Evolutionary conservation across 1,284 basidiomycete species (phyloP).

Genomic region (Anthracocystis panici-leucophaei): DNA sequence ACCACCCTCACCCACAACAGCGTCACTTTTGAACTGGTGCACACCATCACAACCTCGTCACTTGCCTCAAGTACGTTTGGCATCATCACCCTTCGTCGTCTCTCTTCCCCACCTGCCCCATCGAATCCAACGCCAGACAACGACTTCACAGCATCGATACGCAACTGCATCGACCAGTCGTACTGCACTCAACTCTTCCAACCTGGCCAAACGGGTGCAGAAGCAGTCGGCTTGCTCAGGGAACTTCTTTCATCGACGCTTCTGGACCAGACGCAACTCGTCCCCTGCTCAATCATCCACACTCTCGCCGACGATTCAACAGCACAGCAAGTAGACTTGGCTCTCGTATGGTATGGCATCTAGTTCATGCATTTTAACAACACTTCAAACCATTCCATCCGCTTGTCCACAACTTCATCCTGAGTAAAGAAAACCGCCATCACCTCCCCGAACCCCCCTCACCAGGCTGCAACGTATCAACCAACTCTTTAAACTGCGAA

Average conservation of each 20-base stretch:
- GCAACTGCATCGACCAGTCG: neutral
- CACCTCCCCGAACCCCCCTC: neutral
- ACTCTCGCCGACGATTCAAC: slow-evolving; percentile 9
- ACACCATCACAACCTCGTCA: slow-evolving; percentile 23
- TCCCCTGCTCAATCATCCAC: slow-evolving; percentile 31
- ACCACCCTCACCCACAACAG: neutral
- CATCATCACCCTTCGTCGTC: slow-evolving; percentile 22
- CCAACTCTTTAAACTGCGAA: slow-evolving; percentile 64
- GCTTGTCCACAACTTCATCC: neutral
- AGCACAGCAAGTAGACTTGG: slow-evolving; percentile 15
- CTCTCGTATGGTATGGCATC: slow-evolving; percentile 48
- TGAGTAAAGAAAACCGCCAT: neutral
- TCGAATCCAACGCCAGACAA: neutral
- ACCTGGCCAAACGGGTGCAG: neutral
- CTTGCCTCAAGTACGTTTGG: slow-evolving; percentile 23
- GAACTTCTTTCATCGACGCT: neutral
- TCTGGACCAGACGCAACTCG: slow-evolving; percentile 5
- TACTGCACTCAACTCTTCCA: slow-evolving; percentile 32
- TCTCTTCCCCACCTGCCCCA: neutral
- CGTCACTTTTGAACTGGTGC: slow-evolving; percentile 3
- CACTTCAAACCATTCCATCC: neutral
- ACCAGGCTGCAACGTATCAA: slow-evolving; percentile 49
- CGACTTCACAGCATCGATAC: slow-evolving; percentile 2
- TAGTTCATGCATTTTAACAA: slow-evolving; percentile 3
- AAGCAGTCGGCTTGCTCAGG: neutral